A percentile compares a stretch with the other conserved stretches of the same genome.
Evolutionary conservation across 345 rosid species (phyloP).

Genomic region (Limnanthes douglasii): DNA sequence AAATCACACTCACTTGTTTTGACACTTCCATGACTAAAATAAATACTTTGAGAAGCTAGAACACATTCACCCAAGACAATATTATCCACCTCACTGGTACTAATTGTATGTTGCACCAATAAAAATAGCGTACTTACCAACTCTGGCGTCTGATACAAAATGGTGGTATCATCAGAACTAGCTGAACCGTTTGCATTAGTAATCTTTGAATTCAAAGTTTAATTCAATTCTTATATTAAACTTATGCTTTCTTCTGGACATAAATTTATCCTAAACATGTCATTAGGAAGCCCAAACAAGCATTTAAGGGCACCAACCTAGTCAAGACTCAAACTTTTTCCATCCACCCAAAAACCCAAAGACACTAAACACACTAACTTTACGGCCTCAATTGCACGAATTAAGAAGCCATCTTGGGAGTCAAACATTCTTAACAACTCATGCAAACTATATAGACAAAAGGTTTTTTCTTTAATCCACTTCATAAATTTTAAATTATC

Average conservation of each 20-base stretch:
- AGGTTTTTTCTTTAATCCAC: constrained; percentile 43
- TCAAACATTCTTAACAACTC: constrained; percentile 46
- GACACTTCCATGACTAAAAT: constrained; percentile 16
- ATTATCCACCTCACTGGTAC: constrained; percentile 31
- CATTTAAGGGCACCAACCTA: constrained; percentile 43
- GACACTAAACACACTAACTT: constrained; percentile 42
- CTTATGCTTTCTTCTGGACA: constrained; percentile 34
- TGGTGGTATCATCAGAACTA: constrained; percentile 15
- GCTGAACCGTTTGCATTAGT: constrained; percentile 19
- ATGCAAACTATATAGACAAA: constrained; percentile 69
- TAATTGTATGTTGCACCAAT: constrained; percentile 41
- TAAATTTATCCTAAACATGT: constrained; percentile 21
- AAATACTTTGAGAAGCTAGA: constrained; percentile 23
- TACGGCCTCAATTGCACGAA: constrained; percentile 48
- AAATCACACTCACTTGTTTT: constrained; percentile 37
- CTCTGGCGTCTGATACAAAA: constrained; percentile 32
- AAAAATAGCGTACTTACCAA: constrained; percentile 28
- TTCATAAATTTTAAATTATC: constrained; percentile 18
- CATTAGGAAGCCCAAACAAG: constrained; percentile 68
- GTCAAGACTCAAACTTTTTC: constrained; percentile 52
- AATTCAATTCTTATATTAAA: constrained; percentile 29
- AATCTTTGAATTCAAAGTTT: constrained; percentile 37
- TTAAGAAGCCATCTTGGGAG: constrained; percentile 28
- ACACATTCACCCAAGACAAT: constrained; percentile 15
- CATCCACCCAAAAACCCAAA: constrained; percentile 48